Evolutionary conservation across 2,329 filamentous ascomycete species (phyloP), one percentile per base, ranked within the genome.

Genomic region (Exophiala oligosperma): DNA sequence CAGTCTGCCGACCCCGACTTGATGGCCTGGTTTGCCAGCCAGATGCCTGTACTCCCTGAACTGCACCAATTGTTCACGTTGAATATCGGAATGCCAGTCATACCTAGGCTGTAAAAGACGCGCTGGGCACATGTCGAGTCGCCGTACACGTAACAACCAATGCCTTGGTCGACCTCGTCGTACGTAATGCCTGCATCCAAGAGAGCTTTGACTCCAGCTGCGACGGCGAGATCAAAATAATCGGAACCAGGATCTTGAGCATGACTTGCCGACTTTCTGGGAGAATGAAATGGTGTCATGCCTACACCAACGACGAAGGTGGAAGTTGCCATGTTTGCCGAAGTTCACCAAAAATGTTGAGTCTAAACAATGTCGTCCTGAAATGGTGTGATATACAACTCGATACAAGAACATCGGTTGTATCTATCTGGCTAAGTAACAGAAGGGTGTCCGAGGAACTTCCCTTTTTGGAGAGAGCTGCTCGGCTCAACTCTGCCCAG

Each of bases 81-180:
- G 81, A 94, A 92, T 73, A 97, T 91, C 69, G 93, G 93, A 67
- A 97, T 96, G 70, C 88, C 82, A 35, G 92, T 97, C 52, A 55
- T 59, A 78, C 93, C 93, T 74, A 97, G 96, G 77, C 97, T 92
- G 78, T 97, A 97, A 77, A 97, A 96, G 70, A 97, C 92, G 64
- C 93, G 88, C 80, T 97, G 92, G 48, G 92, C 93, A 75, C 90
- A 94, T 53, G 92, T 96, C 63, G 86, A 91, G 79, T 97, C 93
- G 71, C 93, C 93, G 73, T 96, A 97, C 81, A 91, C 95, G 81
- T 96, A 97, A 81, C 92, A 97, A 14, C 92, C 93, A 11, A 97
- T 82, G 61, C 91, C 93, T 72, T 94, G 89, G 62, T 97, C 91
- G 56, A 97, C 91, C 62, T 97, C 91, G 74, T 97, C 93, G 79